Evolutionary conservation across 2,329 filamentous ascomycete species (phyloP), one percentile per base, ranked within the genome.

Genomic region (Claviceps sp.): DNA sequence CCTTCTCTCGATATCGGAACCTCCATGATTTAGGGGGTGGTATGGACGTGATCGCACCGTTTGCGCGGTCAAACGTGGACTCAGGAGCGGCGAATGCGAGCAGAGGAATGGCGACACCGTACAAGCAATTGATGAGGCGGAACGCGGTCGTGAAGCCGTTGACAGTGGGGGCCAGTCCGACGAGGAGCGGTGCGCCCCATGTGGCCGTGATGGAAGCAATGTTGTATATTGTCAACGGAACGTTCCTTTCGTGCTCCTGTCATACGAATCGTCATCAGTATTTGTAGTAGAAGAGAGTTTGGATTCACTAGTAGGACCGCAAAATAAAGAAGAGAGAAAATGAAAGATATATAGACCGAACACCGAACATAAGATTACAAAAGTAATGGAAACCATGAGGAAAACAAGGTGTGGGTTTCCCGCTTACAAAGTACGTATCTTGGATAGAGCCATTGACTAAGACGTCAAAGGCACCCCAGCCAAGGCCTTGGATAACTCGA

Each of bases 381-480:
- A 11, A 5, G 17, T 11, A 29, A 45, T 8, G 0, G n/a, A 45
- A 45, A 45, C 14, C 5, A 17, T 16, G 2, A 29, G 22, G 3
- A 29, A 29, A 45, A 45, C 17, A 44, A 45, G 5, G 9, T 29
- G 40, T 11, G 22, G 23, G 5, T 22, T 34, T 36, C 13, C n/a
- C 8, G 62, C 74, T 62, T 61, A 79, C 77, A 58, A 77, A 80
- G 60, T 72, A 81, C 1, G 74, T 75, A 56, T 82, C 78, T 46
- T 77, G 71, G 47, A 82, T 74, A 2, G 73, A 75, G 1, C 69
- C 70, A 36, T 74, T 62, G 34, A 78, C 66, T 40, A 81, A 62
- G 5, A 70, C 72, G 56, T 82, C 78, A 53, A 80, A 78, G 11
- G 73, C 71, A 5, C 78, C 78, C 74, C 78, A 79, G n/a, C 74